Percentiles rank a stretch among this genome's conserved stretches.
Conservation (phyloP, 1,284 basidiomycete species). For the Heterobasidion parviporum region DNA sequence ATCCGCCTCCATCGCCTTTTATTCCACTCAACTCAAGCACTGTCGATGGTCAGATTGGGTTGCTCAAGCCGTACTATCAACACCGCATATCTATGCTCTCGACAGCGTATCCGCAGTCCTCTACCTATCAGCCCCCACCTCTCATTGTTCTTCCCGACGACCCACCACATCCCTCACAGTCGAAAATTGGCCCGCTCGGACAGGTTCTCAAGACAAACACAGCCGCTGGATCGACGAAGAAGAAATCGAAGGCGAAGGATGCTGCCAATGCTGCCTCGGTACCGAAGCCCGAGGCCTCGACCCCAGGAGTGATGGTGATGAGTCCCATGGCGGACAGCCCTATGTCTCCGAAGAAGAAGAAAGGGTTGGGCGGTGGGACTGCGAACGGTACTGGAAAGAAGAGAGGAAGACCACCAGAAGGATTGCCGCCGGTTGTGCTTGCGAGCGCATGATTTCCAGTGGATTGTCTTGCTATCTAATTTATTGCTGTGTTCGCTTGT, state of each 20-base stretch:
- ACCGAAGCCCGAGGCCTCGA: no score
- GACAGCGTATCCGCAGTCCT: not conserved
- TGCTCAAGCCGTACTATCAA: constrained; percentile 76
- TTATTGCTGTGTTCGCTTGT: not conserved
- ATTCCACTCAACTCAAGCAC: constrained; percentile 57
- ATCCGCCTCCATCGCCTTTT: constrained; percentile 78
- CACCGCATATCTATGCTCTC: constrained; percentile 32
- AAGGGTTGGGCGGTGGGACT: constrained; percentile 29
- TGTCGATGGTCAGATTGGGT: constrained; percentile 74
- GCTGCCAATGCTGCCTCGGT: constrained; percentile 10
- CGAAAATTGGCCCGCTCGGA: constrained; percentile 70
- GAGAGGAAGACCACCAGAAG: constrained; percentile 19
- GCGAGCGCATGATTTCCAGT: constrained; percentile 35
- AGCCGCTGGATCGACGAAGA: constrained; percentile 23
- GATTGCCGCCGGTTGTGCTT: constrained; percentile 40
- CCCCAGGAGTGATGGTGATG: not conserved
- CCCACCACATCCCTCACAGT: constrained; percentile 40
- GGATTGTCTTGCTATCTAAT: not conserved
- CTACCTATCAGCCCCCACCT: not conserved
- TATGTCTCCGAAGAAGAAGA: constrained; percentile 20
- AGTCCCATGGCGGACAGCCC: constrained; percentile 1
- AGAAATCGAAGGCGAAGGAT: constrained; percentile 27
- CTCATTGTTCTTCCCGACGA: constrained; percentile 52
- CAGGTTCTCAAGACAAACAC: constrained; percentile 43
- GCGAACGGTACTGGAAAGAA: constrained; percentile 21